Base-by-base conservation (phyloP, 352 stramenopile species). In the Globisporangium lucens region DNA sequence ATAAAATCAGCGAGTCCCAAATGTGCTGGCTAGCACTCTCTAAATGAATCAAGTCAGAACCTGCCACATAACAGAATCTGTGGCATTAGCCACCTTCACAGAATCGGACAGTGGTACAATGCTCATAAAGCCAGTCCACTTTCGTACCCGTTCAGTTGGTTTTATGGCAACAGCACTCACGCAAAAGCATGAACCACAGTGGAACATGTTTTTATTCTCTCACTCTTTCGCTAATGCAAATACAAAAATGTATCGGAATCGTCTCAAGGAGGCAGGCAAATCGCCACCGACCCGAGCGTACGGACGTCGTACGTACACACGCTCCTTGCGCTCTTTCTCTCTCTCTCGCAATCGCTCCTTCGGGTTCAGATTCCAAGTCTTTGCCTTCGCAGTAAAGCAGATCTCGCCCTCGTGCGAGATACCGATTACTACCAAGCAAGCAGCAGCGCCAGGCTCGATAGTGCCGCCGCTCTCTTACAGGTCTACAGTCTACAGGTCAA, bases 111-210 rank as follows among this genome's bases (percentile, higher is more conserved):
- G 38, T 47, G 12, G 41, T 17, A 49, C 43, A 65, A 27, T 33
- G 5, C 30, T 5, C 30, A 33, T 33, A 55, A 36, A 47, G 38
- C 59, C 59, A 65, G 59, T 65, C 41, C 59, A 57, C 7, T n/a
- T 47, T 20, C 17, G 57, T 38, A 65, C 41, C 35, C 41, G 12
- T 56, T 64, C 59, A 36, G 57, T 63, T 30, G 57, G 33, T 63
- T 63, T 52, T 63, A 63, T 63, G 57, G 57, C 57, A 17, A 52
- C n/a, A 22, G 35, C n/a, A 29, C 20, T 22, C 29, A 63, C 33
- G 57, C 35, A 33, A 63, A 63, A 63, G 35, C 55, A 27, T 61
- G 55, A 61, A 61, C 55, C 10, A 41, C 36, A 41, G 36, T 41
- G 36, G 36, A 41, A 41, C 10, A 15, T 10, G 20, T 24, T 22